Conservation (phyloP, 2,329 filamentous ascomycete genomes). For the Fusarium nanum region DNA sequence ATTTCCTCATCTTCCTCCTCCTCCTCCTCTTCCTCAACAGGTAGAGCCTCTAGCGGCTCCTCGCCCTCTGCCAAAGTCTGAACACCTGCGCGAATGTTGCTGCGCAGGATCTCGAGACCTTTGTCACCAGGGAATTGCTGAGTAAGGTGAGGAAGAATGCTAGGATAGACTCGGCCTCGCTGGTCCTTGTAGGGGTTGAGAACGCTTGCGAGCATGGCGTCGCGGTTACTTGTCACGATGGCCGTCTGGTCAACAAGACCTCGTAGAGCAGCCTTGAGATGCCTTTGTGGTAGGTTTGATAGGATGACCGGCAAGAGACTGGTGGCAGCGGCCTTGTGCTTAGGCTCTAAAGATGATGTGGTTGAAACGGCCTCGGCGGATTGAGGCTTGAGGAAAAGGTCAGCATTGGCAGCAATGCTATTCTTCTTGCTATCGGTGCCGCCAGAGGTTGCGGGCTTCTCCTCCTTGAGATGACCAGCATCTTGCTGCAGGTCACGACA, state of each 20-base stretch:
- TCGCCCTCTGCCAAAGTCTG: constrained; percentile 40
- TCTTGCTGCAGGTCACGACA: constrained; percentile 78
- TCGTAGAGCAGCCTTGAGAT: constrained; percentile 77
- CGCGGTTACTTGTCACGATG: constrained; percentile 74
- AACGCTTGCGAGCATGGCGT: constrained; percentile 83
- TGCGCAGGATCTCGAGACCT: constrained; percentile 77
- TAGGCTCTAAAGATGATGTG: constrained; percentile 54
- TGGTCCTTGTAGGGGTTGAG: constrained; percentile 78
- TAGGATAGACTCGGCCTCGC: constrained; percentile 73
- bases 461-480: constrained; percentile 59
- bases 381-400: constrained; percentile 71
- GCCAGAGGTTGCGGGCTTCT: constrained; percentile 44
- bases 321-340: constrained; percentile 67
- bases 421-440: constrained; percentile 53
- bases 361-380: constrained; percentile 48
- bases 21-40: constrained; percentile 49
- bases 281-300: constrained; percentile 70
- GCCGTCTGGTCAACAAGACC: constrained; percentile 84
- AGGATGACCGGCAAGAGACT: constrained; percentile 72
- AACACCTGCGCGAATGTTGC: constrained; percentile 62
- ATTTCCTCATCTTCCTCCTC: constrained; percentile 54
- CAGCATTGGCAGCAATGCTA: constrained; percentile 70
- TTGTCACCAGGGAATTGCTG: constrained; percentile 71
- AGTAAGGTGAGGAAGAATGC: constrained; percentile 82
- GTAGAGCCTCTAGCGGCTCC: constrained; percentile 39